These are phyloP conservation scores for Phylloporus arenicola DNA, from an alignment of 768 basidiomycete species.

Conservation along the genomic window DNA sequence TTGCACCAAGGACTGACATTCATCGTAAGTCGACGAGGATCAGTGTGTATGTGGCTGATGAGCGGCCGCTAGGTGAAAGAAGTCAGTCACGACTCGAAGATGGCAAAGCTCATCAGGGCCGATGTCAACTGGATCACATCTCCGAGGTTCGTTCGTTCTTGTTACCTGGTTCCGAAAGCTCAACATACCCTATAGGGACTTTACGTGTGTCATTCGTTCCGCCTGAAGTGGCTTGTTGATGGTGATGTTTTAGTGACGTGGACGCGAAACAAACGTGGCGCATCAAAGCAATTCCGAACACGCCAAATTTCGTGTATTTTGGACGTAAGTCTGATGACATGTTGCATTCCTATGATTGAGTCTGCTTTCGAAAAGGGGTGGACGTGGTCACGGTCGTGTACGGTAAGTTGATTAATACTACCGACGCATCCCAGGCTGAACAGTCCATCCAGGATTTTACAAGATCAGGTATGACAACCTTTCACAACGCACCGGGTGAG, in stretches of 20 bases:
- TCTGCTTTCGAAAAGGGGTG: slow-evolving; percentile 43
- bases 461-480: slow-evolving; percentile 54
- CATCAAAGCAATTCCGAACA: slow-evolving; percentile 58
- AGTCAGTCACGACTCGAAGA: slow-evolving; percentile 71
- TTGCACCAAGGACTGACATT: slow-evolving; percentile 84
- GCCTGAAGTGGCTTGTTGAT: not conserved
- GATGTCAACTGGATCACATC: slow-evolving; percentile 83
- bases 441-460: slow-evolving; percentile 56
- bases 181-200: slow-evolving; percentile 46
- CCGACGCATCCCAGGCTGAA: not conserved
- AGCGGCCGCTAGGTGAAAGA: slow-evolving; percentile 55
- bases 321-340: slow-evolving; percentile 48
- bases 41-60: slow-evolving; percentile 1
- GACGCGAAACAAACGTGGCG: slow-evolving; percentile 74
- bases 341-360: not conserved
- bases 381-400: slow-evolving; percentile 66
- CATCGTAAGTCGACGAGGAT: slow-evolving; percentile 43
- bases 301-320: slow-evolving; percentile 57
- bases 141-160: slow-evolving; percentile 42
- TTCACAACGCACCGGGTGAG: no score
- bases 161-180: not conserved
- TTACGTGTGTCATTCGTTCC: slow-evolving; percentile 47
- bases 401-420: slow-evolving; percentile 40
- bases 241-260: slow-evolving; percentile 48
- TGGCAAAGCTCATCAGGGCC: slow-evolving; percentile 64